Evolutionary conservation across 2,329 filamentous ascomycete species (phyloP), one percentile per base, ranked within the genome.

Genomic region (Aureobasidium melanogenum): DNA sequence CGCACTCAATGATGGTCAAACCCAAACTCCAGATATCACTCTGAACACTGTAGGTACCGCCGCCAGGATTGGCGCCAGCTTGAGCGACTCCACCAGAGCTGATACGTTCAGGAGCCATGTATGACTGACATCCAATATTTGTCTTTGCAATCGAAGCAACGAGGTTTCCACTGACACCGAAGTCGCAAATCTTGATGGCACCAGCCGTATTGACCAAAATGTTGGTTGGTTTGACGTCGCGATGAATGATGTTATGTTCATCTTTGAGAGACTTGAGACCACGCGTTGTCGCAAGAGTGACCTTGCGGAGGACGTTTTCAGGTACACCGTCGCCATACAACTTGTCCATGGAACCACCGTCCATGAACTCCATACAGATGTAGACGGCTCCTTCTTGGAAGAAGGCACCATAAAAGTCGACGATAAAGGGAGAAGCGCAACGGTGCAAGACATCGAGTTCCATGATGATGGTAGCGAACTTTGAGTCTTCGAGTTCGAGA

Each of bases 351-450:
- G 92, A 97, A 8, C 94, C 94, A 50, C 94, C 94, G 71, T 99
- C 92, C 94, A 99, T 99, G 75, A 91, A 96, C 76, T 99, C 94
- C 73, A 99, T 96, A 76, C 94, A 99, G 74, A 99, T 97, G 75
- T 99, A 99, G 1, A 99, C 94, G 0, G 94, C 94, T 30, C 94
- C 93, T 77, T 99, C 94, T 71, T 99, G 94, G 80, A 97, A 99
- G 73, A 99, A 99, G 5, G 94, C 94, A 0, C 94, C 94, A 73
- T 97, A 99, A 70, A 99, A 99, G 71, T 99, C 93, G 73, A 99
- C 94, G 67, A 99, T 97, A 74, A 93, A 96, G 0, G 94, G 93
- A 1, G 91, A 97, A 3, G 94, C 81, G 70, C 94, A 99, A 68
- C 94, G 89, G 76, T 99, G 94, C 2, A 99, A 80, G 65, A 99